phyloP scores from a whole-genome alignment of 257 asterid genomes.

The Przewalskia tangutica region DNA sequence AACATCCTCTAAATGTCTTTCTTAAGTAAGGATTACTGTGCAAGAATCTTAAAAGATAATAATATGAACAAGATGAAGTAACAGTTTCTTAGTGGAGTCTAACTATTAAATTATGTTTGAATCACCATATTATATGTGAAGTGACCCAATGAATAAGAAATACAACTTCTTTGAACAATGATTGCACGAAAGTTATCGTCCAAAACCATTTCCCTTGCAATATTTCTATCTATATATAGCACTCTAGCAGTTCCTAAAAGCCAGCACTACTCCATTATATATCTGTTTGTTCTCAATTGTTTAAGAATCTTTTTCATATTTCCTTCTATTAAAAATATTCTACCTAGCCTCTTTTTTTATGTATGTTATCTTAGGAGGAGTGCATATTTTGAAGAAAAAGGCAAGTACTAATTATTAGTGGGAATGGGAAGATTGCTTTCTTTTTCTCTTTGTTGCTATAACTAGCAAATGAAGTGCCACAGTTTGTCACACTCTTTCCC shows the following conservation, averaged over 20 bases:
- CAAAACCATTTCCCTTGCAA: background rate
- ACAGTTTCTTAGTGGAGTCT: background rate
- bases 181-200: background rate
- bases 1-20: background rate
- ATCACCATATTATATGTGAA: background rate
- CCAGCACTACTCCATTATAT: background rate
- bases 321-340: background rate
- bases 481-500: background rate
- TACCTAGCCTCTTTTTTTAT: background rate
- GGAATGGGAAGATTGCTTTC: background rate
- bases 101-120: background rate
- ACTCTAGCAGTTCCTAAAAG: conserved; percentile 1
- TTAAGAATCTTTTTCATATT: background rate
- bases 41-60: background rate
- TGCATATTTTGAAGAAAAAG: background rate
- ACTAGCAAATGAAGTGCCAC: background rate
- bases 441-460: background rate
- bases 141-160: conserved; percentile 4
- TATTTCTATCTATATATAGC: background rate
- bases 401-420: background rate
- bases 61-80: background rate
- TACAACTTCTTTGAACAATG: conserved; percentile 4
- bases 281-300: background rate
- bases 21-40: background rate
- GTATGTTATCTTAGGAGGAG: background rate